Base-by-base conservation (phyloP, 75 land plant species). In the Adiantum capillusveneris region DNA sequence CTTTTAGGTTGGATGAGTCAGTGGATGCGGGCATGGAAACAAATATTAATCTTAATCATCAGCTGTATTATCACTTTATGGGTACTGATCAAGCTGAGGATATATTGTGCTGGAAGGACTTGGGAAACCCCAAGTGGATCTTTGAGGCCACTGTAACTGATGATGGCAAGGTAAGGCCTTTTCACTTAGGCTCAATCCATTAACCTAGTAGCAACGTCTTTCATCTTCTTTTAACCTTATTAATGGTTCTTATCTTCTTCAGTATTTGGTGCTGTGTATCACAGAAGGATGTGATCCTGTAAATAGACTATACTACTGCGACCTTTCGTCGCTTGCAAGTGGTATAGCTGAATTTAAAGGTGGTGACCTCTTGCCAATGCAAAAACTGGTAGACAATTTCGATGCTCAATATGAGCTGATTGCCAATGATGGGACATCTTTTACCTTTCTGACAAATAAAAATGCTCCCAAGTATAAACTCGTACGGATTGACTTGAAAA, bases 1-100 rank as follows among this genome's bases (percentile, higher is more conserved):
- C 21, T 20, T 18, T 2, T 29, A 86, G 90, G 57, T 75, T 75
- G 48, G 84, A 68, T 29, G 80, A 65, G 52, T 57, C 42, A 5
- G 21, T 70, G 48, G 97, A 87, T 71, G 97, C 86, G 66, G 99
- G 99, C 13, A 90, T 88, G 13, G 97, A 90, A 73, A 95, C 93
- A 6, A 72, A 80, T 59, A 53, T 77, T 5, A 90, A 84, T 59
- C 65, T 95, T 13, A 58, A 82, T 65, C 99, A 95, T 29, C 82
- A 90, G 63, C 27, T 90, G 0, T 90, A 66, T 56, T 95, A 95
- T 37, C 99, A 95, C 64, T 76, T 80, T 45, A 59, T 95, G 65
- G 99, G 99, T 0, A 95, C 97, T 7, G 81, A 91, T 60, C 99
- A 95, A 60, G 88, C 91, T 11, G 80, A 95, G 60, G 99, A 95